A percentile compares a stretch with the other conserved stretches of the same genome.
Evolutionary conservation across 352 stramenopile genomes (phyloP).

Genomic region (Paralagenidium karlingii): DNA sequence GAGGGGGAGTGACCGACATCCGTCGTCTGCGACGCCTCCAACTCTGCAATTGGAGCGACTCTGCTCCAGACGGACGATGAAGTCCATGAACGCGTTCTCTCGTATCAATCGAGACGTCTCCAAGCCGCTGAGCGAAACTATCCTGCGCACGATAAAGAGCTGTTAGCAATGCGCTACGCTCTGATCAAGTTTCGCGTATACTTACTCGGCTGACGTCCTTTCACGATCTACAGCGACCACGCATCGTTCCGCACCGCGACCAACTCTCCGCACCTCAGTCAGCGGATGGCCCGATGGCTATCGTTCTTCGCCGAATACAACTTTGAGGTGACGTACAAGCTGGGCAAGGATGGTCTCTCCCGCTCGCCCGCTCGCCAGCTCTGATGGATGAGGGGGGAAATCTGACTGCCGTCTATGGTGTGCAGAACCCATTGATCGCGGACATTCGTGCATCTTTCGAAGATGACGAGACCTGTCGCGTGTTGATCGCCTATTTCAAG

Average conservation of each 20-base stretch:
- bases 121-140: constrained; percentile 4
- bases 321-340: constrained; percentile 8
- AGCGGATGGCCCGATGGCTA: constrained; percentile 7
- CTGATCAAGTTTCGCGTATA: constrained; percentile 10
- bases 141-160: constrained; percentile 7
- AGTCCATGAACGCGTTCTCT: constrained; percentile 5
- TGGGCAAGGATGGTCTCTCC: constrained; percentile 6
- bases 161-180: constrained; percentile 10
- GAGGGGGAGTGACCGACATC: neutral
- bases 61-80: neutral
- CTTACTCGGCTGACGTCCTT: constrained; percentile 2
- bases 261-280: constrained; percentile 2
- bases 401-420: too few species aligned
- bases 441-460: too few species aligned
- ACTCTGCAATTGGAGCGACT: constrained; percentile 1
- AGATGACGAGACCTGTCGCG: too few species aligned
- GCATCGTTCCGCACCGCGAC: constrained; percentile 3
- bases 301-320: constrained; percentile 7
- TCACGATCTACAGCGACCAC: constrained; percentile 7
- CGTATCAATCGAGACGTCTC: constrained; percentile 6
- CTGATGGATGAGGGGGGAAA: too few species aligned
- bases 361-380: constrained; percentile 1
- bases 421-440: too few species aligned
- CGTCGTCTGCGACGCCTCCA: constrained; percentile 6
- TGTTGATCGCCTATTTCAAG: too few species aligned